phyloP scores from a whole-genome alignment of 768 basidiomycete species.

The Kondoa subrosea region DNA sequence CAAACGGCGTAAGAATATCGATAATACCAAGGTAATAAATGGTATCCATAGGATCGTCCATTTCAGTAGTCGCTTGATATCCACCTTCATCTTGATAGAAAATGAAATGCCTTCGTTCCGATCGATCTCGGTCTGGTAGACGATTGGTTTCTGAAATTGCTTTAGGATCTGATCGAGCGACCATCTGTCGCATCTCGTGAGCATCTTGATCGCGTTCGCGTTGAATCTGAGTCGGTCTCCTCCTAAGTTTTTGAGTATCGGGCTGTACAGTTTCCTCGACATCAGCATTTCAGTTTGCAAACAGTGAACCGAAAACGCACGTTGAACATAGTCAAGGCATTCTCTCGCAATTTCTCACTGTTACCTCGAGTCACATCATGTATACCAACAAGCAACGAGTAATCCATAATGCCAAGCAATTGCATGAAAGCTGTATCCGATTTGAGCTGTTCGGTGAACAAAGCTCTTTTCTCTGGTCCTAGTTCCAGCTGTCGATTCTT shows the following conservation, averaged over 20 bases:
- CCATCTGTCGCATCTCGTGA: conserved; percentile 65
- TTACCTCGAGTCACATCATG: conserved; percentile 84
- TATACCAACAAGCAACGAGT: conserved; percentile 81
- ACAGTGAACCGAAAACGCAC: conserved; percentile 38
- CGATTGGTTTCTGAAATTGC: conserved; percentile 41
- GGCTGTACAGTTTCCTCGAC: conserved; percentile 40
- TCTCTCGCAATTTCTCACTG: conserved; percentile 72
- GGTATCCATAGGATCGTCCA: conserved; percentile 51
- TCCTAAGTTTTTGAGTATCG: conserved; percentile 44
- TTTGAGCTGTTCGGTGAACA: conserved; percentile 76
- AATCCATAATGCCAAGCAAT: conserved; percentile 80
- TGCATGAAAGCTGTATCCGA: conserved; percentile 75
- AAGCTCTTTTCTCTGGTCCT: conserved; percentile 87
- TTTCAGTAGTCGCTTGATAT: conserved; percentile 70
- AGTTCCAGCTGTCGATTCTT: conserved; percentile 58
- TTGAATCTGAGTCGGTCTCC: conserved; percentile 43
- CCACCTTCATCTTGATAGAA: conserved; percentile 98
- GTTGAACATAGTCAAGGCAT: conserved; percentile 80
- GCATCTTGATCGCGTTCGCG: conserved; percentile 50
- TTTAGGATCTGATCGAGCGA: conserved; percentile 65
- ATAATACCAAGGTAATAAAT: conserved; percentile 48
- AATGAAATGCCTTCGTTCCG: conserved; percentile 52
- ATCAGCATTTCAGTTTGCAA: conserved; percentile 11
- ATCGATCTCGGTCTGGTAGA: conserved; percentile 49
- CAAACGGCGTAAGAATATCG: conserved; percentile 88